Base-by-base conservation (phyloP, 352 stramenopile species). In the Pseudoperonospora humuli region DNA sequence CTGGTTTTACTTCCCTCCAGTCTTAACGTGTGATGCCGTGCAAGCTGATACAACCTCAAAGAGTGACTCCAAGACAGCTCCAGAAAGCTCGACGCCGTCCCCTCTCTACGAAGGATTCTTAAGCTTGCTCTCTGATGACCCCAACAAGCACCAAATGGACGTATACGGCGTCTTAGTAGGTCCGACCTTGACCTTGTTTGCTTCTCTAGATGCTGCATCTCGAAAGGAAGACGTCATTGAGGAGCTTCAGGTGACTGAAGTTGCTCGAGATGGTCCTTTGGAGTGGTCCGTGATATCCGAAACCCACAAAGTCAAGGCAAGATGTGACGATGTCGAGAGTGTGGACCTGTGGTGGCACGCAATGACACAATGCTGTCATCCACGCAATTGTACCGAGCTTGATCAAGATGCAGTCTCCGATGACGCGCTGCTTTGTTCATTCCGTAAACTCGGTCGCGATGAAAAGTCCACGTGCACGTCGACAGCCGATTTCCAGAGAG, bases 81-180 rank as follows among this genome's bases (percentile, higher is more conserved):
- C 19, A 19, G 15, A 13, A 35, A 19, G 25, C 3, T 35, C 33
- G 14, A 67, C 53, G 13, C 44, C 62, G 5, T 61, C 60, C 15
- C 51, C 76, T 11, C 43, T 86, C 1, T 89, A 73, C 31, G 72
- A 92, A 70, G 79, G 79, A 0, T 37, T 33, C 10, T 39, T 92
- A 1, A 40, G 45, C 5, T 43, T 86, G 8, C 58, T 57, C 11
- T 45, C 73, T 17, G 57, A 72, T 36, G 64, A 54, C 13, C 51
- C 78, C 23, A 58, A 79, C 28, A 44, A 50, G 7, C 56, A 69
- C 9, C 45, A 18, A 18, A 46, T 44, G 6, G 48, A 67, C 28
- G 61, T 43, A 3, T 92, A 86, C 44, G 72, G 68, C 8, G 72
- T 89, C 5, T 61, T 92, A 9, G 62, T 84, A 27, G 76, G 64